These are phyloP conservation scores for Aureobasidium melanogenum DNA, from an alignment of 2,329 filamentous ascomycete genomes.

Conservation along the genomic window DNA sequence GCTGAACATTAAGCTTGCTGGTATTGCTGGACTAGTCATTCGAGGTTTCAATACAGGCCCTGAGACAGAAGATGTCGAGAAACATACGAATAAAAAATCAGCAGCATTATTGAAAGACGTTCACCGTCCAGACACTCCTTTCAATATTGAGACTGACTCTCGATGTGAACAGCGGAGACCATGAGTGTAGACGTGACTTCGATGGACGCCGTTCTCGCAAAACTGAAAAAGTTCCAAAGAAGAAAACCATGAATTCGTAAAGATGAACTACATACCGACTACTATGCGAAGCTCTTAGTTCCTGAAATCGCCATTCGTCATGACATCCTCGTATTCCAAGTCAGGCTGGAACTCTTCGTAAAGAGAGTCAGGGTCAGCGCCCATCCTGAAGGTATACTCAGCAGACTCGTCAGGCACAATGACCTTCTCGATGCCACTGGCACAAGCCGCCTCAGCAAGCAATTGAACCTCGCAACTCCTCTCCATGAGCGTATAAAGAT, in stretches of 20 bases:
- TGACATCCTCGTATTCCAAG: constrained; percentile 36
- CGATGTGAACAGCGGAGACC: too few species aligned
- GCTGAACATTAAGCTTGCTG: not conserved
- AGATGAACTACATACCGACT: not conserved
- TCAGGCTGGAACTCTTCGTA: constrained; percentile 47
- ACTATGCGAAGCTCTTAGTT: not conserved
- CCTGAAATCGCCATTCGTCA: constrained; percentile 16
- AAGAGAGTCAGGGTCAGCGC: constrained; percentile 38
- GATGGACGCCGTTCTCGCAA: too few species aligned
- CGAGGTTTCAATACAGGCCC: too few species aligned
- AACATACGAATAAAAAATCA: too few species aligned
- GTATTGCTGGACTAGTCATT: too few species aligned
- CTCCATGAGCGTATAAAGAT: constrained; percentile 60
- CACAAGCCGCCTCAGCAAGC: constrained; percentile 57
- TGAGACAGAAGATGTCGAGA: too few species aligned
- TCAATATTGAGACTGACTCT: too few species aligned
- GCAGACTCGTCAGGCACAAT: constrained; percentile 49
- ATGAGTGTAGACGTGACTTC: not conserved
- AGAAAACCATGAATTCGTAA: not conserved
- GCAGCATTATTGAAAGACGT: too few species aligned
- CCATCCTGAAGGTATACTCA: constrained; percentile 43
- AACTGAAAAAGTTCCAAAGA: not conserved
- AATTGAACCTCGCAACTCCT: constrained; percentile 61
- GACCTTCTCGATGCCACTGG: constrained; percentile 43
- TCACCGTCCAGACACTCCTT: too few species aligned